phyloP scores from a whole-genome alignment of 1,139 yeast species.

The Suhomyces yuchorum region DNA sequence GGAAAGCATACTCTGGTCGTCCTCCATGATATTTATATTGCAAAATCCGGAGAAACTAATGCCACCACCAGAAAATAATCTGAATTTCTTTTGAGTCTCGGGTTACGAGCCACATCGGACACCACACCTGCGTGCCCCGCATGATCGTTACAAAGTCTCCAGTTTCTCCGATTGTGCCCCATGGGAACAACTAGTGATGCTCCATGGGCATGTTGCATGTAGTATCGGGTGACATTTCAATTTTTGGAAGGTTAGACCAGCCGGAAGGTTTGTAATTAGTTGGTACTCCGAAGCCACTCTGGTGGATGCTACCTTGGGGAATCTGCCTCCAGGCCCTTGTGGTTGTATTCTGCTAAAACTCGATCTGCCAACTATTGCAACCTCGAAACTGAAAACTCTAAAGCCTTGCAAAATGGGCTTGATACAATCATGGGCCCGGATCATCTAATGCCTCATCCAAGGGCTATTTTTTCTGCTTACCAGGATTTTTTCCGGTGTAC shows the following conservation, averaged over 20 bases:
- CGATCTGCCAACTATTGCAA: background rate
- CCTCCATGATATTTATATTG: conserved; percentile 13
- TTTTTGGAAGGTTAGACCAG: background rate
- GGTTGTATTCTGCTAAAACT: background rate
- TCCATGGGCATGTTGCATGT: conserved; percentile 10
- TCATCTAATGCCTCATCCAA: background rate
- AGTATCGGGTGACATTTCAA: conserved; percentile 2
- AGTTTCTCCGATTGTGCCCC: conserved; percentile 16
- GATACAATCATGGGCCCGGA: background rate
- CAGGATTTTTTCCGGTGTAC: background rate
- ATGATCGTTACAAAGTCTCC: conserved; percentile 15
- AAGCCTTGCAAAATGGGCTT: background rate
- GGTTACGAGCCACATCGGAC: conserved; percentile 1
- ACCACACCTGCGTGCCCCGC: conserved; percentile 2
- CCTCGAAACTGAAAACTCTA: background rate
- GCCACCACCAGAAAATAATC: conserved; percentile 2
- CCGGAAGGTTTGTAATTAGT: background rate
- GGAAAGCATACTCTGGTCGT: background rate
- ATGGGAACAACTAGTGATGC: conserved; percentile 6
- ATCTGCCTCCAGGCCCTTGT: background rate
- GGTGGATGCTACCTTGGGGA: background rate
- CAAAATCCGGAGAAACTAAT: conserved; percentile 11
- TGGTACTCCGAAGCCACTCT: background rate
- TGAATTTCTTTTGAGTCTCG: conserved; percentile 2
- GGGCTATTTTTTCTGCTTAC: background rate